A percentile compares a stretch with the other conserved stretches of the same genome.
phyloP scores from a whole-genome alignment of 1,284 basidiomycete species.

The Ceratobasidium sp. region DNA sequence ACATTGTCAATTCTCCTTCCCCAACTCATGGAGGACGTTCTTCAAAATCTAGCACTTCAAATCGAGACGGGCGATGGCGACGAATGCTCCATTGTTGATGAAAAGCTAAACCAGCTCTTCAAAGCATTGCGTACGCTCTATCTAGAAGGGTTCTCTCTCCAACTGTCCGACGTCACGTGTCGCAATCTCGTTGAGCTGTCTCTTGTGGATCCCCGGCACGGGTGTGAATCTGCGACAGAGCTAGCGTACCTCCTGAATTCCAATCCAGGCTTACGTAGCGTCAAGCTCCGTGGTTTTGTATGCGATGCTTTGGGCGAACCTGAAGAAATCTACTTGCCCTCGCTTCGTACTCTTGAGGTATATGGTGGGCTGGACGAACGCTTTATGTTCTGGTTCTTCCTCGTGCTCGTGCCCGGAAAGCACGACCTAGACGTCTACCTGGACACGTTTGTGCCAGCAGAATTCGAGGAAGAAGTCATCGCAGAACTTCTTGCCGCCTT shows the following conservation, averaged over 20 bases:
- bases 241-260: background rate
- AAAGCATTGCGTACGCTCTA: background rate
- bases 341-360: background rate
- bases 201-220: background rate
- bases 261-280: background rate
- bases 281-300: background rate
- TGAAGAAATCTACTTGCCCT: background rate
- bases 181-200: constrained; percentile 3
- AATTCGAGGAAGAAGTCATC: too few species aligned
- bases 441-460: too few species aligned
- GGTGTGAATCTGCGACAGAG: background rate
- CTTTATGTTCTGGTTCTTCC: background rate
- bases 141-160: background rate
- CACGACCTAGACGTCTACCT: background rate
- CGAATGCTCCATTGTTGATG: background rate
- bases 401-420: background rate
- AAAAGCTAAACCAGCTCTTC: background rate
- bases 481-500: background rate
- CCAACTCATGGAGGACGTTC: background rate
- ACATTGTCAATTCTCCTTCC: too few species aligned
- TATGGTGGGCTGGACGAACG: background rate
- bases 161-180: background rate
- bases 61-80: background rate
- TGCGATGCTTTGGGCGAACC: background rate
- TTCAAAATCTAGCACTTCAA: background rate